Evolutionary conservation across 1,139 yeast genomes (phyloP), one percentile per base, ranked within the genome.

Genomic region (Hyphopichia wangnamkhiaoensis): DNA sequence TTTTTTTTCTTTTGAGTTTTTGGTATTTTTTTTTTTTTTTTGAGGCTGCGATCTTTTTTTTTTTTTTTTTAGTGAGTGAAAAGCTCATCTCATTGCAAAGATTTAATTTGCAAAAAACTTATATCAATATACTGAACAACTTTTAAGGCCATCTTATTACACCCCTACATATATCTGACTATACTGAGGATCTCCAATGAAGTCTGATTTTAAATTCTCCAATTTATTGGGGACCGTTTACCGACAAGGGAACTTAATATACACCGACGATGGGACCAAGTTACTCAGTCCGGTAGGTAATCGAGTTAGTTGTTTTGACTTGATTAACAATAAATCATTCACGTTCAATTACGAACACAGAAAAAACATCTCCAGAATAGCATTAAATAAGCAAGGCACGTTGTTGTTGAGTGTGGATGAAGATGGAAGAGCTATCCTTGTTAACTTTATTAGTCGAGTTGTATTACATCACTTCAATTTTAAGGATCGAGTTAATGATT

Each of bases 381-480:
- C 96, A 26, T 64, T 93, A 46, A 93, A 91, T 55, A 79, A 77
- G 35, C 95, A 88, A 52, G 88, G 84, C 13, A 85, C 95, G 0
- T 72, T 94, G 36, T 61, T 93, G 53, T 58, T 93, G n/a, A 79
- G 95, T 2, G 89, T 93, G 2, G 98, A 94, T 57, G 83, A 75
- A 38, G 96, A 90, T 53, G 99, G 99, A 0, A 74, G 97, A 50
- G 98, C 96, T 17, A 89, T 93, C 35, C 71, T 93, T 45, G 96
- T 88, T 26, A 93, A 94, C 59, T 90, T 84, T 58, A 74, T 76
- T 30, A 77, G 95, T 28, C 76, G 95, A 48, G 84, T 89, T 1
- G 98, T 91, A n/a, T 70, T 93, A 45, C 96, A 93, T 61, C 95
- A 93, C 63, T 90, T 93, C 74, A 94, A 90, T 60, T 93, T 94